These are phyloP conservation scores for Russula dissimulans DNA, from an alignment of 768 basidiomycete genomes.

Conservation along the genomic window DNA sequence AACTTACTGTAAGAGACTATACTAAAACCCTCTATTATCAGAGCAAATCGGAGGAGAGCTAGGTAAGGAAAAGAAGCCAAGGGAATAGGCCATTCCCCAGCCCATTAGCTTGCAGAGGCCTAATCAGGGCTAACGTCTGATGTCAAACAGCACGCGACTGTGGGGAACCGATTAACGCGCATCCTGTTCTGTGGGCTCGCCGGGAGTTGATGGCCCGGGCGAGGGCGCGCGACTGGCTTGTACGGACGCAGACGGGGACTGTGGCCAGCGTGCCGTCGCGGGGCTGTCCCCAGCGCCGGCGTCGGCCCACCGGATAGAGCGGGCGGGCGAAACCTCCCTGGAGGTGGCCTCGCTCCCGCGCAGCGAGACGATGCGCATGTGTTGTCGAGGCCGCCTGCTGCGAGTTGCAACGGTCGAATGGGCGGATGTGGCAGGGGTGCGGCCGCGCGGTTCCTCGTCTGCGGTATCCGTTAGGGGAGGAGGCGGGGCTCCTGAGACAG, in stretches of 20 bases:
- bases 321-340: constrained; percentile 37
- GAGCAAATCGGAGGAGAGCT: too few species aligned
- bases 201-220: constrained; percentile 1
- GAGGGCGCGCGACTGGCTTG: constrained; percentile 10
- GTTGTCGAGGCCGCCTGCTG: constrained; percentile 22
- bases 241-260: constrained; percentile 8
- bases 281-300: constrained; percentile 16
- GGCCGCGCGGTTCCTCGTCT: constrained; percentile 21
- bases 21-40: too few species aligned
- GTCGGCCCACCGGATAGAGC: constrained; percentile 42
- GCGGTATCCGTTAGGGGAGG: background rate
- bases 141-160: background rate
- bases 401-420: constrained; percentile 4
- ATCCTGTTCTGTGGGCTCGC: background rate
- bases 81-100: too few species aligned
- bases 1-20: too few species aligned
- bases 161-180: background rate
- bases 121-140: too few species aligned
- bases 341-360: constrained; percentile 21
- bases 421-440: constrained; percentile 12
- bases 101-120: too few species aligned
- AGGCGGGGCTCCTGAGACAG: background rate
- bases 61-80: too few species aligned
- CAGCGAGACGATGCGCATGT: constrained; percentile 27
- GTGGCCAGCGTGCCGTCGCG: constrained; percentile 16